phyloP scores from a whole-genome alignment of 2,329 filamentous ascomycete genomes.

The Dendrostoma leiphaemia region DNA sequence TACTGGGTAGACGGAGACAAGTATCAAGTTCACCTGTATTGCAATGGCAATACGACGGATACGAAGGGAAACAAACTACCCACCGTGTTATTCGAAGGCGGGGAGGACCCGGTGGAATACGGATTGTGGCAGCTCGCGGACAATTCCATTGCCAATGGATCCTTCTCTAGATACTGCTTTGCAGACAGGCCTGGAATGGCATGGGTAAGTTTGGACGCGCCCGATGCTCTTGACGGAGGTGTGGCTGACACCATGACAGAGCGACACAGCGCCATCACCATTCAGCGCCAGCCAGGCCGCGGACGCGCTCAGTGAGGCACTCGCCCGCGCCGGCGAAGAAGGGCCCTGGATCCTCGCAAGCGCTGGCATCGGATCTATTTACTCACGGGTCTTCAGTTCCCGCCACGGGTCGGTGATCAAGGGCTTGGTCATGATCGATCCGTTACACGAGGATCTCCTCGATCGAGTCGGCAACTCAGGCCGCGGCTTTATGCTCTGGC shows the following conservation, averaged over 20 bases:
- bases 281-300: constrained; percentile 92
- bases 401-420: constrained; percentile 72
- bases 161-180: constrained; percentile 89
- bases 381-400: constrained; percentile 87
- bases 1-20: constrained; percentile 81
- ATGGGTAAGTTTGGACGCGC: constrained; percentile 48
- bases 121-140: constrained; percentile 79
- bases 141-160: constrained; percentile 72
- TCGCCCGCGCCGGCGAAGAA: constrained; percentile 74
- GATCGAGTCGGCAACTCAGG: constrained; percentile 62
- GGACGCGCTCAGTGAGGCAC: constrained; percentile 82
- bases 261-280: constrained; percentile 89
- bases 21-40: constrained; percentile 85
- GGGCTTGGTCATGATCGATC: constrained; percentile 83
- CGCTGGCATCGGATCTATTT: constrained; percentile 82
- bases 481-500: constrained; percentile 82
- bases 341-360: constrained; percentile 89
- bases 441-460: constrained; percentile 84
- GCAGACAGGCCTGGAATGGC: constrained; percentile 88
- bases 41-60: constrained; percentile 69
- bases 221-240: constrained; percentile 32
- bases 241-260: constrained; percentile 32
- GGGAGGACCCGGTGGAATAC: constrained; percentile 75
- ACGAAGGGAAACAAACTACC: constrained; percentile 57
- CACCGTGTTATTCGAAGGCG: constrained; percentile 83